Conservation (phyloP, 805 yeast species). For the Starmera caribaea region DNA sequence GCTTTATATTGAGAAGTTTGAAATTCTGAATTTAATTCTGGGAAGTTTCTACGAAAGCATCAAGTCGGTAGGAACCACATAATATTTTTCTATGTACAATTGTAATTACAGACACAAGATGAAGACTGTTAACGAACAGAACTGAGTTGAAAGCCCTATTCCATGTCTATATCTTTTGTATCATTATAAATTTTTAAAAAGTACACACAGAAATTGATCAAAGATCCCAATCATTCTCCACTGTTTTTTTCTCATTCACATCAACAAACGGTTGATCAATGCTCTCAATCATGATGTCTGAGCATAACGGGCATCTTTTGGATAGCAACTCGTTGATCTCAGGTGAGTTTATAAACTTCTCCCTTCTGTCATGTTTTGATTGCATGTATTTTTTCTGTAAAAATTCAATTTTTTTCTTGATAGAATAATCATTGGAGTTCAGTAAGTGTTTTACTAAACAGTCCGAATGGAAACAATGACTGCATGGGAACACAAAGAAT, state of each 20-base stretch:
- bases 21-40: no score
- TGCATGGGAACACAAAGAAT: constrained; percentile 81
- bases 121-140: no score
- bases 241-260: constrained; percentile 25
- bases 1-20: no score
- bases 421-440: constrained; percentile 54
- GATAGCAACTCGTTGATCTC: constrained; percentile 54
- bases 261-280: constrained; percentile 57
- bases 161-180: no score
- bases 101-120: no score
- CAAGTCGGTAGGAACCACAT: no score
- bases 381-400: constrained; percentile 27
- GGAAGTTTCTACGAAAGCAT: no score
- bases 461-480: constrained; percentile 82
- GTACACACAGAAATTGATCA: constrained; percentile 12
- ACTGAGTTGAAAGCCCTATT: no score
- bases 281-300: constrained; percentile 59
- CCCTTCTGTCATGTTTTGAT: constrained; percentile 16
- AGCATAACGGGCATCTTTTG: constrained; percentile 66
- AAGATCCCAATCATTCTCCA: constrained; percentile 38
- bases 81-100: no score
- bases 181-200: no score
- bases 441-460: constrained; percentile 62
- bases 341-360: constrained; percentile 18
- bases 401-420: constrained; percentile 51